Base-by-base conservation (phyloP, 1,139 yeast genomes). In the Candida sanyaensis region DNA sequence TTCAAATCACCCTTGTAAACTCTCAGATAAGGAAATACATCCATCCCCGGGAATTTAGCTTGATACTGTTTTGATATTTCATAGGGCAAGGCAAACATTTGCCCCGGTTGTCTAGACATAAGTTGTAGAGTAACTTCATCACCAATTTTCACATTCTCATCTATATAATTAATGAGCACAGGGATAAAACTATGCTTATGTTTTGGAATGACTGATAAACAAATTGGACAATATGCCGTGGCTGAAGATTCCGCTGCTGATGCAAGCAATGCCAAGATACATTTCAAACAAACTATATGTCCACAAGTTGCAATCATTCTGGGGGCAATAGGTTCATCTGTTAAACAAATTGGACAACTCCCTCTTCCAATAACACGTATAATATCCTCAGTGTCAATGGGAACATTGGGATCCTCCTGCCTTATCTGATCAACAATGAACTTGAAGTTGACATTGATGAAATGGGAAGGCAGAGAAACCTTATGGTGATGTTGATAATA, bases 301-400 rank as follows among this genome's bases (percentile, higher is more conserved):
- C 99, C 99, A 69, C 99, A 95, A 13, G 84, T 79, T 9, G 76
- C 71, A 30, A 91, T 83, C 98, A 95, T 95, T 48, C 98, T 73
- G 1, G 99, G 98, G 0, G 98, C 97, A 34, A 88, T 79, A 8
- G 93, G 88, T 21, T 84, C 86, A 47, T 88, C 96, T 30, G 86
- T 79, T 13, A 93, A 73, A 63, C 99, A 95, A 33, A 95, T 93
- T 1, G 99, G 98, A 63, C 99, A 95, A 45, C 85, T 81, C 11
- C 91, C 88, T 54, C 77, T 80, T 10, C 83, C 86, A 21, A 90
- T 65, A 4, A 93, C 89, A 46, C 97, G 74, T 36, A 86, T 68
- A 5, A 93, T 84, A 41, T 80, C 75, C 3, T 75, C 73, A 54
- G 80, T 75, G 7, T 86, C 81, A 3, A 93, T 73, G 0, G 90